Conservation (phyloP, 192 early-diverging fungal genomes). For the Mycoemilia scoparia region DNA sequence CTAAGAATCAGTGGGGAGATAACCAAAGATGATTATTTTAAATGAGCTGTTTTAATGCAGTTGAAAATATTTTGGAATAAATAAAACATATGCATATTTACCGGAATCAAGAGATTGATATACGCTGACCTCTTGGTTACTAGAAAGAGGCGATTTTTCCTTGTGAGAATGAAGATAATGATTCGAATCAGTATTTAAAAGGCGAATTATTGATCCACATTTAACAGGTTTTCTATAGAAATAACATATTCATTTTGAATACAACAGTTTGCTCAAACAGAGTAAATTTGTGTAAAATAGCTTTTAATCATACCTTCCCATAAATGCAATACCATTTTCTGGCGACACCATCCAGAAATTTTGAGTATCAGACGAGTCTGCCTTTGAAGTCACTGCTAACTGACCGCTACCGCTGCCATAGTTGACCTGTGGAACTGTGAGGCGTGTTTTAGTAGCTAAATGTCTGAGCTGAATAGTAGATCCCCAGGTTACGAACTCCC, state of each 20-base stretch:
- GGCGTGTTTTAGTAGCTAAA: conserved; percentile 8
- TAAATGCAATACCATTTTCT: not conserved
- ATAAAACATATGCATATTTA: no score
- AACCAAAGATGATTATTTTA: no score
- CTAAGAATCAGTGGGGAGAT: no score
- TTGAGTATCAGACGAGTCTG: conserved; percentile 8
- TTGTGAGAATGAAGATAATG: conserved; percentile 25
- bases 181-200: conserved; percentile 22
- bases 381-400: conserved; percentile 18
- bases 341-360: conserved; percentile 14
- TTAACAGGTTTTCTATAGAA: conserved; percentile 10
- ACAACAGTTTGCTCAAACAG: no score
- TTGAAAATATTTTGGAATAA: no score
- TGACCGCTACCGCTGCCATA: conserved; percentile 31
- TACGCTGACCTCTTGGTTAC: conserved; percentile 23
- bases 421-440: conserved; percentile 26
- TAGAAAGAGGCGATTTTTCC: conserved; percentile 22
- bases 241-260: no score
- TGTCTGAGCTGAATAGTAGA: conserved; percentile 24
- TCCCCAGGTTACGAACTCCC: conserved; percentile 18
- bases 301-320: no score
- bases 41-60: no score
- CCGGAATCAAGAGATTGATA: conserved; percentile 23
- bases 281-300: no score
- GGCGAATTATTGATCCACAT: conserved; percentile 8